Percentiles rank a stretch among this genome's conserved stretches.
Conservation (phyloP, 176 grass and related monocot genomes). For the Chloris gayana region DNA sequence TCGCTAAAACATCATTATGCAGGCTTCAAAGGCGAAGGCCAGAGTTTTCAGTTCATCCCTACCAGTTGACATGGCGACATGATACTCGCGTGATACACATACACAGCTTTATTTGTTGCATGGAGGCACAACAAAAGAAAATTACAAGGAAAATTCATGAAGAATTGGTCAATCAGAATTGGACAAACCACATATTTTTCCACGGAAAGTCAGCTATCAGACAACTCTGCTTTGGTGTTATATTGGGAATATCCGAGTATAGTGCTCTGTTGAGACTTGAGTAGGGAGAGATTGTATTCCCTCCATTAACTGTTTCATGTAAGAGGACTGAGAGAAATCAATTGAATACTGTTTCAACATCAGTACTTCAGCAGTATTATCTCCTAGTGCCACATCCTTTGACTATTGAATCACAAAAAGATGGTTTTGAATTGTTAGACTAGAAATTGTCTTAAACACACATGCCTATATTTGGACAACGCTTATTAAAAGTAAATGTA, state of each 20-base stretch:
- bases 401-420: too few species aligned
- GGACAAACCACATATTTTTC: not conserved
- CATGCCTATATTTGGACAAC: too few species aligned
- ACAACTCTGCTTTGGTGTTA: not conserved
- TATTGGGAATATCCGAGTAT: not conserved
- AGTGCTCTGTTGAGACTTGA: not conserved
- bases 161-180: not conserved
- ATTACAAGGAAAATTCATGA: not conserved
- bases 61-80: conserved; percentile 52
- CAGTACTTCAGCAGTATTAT: not conserved
- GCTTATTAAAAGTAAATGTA: too few species aligned
- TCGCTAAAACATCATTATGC: not conserved
- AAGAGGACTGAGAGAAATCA: not conserved
- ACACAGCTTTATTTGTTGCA: not conserved
- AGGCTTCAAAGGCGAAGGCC: conserved; percentile 57
- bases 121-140: not conserved
- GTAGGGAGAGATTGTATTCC: not conserved
- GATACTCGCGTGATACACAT: not conserved
- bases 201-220: not conserved
- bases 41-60: conserved; percentile 71
- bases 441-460: too few species aligned
- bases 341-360: not conserved
- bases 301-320: not conserved
- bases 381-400: not conserved
- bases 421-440: too few species aligned